Percentiles rank a stretch among this genome's conserved stretches.
phyloP scores from a whole-genome alignment of 176 grass and related monocot species.

The Avena sativa region DNA sequence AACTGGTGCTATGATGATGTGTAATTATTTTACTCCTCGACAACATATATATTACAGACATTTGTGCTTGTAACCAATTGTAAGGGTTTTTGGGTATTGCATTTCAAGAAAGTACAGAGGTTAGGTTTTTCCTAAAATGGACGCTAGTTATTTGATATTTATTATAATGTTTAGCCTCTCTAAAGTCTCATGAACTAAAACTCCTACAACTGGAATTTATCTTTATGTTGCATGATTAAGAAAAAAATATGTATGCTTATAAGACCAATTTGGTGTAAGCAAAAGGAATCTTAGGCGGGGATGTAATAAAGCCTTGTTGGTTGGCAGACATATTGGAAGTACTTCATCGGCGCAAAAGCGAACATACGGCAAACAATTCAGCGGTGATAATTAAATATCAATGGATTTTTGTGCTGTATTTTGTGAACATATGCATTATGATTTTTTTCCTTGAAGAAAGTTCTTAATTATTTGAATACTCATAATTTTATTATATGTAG shows the following conservation, averaged over 20 bases:
- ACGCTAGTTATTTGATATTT: background rate
- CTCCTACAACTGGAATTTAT: too few species aligned
- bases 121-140: background rate
- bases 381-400: background rate
- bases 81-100: background rate
- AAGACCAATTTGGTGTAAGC: background rate
- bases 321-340: background rate
- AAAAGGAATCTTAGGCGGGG: too few species aligned
- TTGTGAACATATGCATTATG: too few species aligned
- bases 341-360: background rate
- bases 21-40: too few species aligned
- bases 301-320: background rate
- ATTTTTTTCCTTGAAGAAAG: too few species aligned
- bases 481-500: too few species aligned
- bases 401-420: background rate
- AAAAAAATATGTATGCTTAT: background rate
- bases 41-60: background rate
- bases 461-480: too few species aligned
- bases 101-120: background rate
- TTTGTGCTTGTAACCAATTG: background rate
- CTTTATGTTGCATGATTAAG: background rate
- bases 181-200: background rate
- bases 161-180: conserved; percentile 13
- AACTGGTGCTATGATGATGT: background rate
- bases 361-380: background rate